Evolutionary conservation across 768 basidiomycete species (phyloP).

Genomic region (Tephrocybe sp.): DNA sequence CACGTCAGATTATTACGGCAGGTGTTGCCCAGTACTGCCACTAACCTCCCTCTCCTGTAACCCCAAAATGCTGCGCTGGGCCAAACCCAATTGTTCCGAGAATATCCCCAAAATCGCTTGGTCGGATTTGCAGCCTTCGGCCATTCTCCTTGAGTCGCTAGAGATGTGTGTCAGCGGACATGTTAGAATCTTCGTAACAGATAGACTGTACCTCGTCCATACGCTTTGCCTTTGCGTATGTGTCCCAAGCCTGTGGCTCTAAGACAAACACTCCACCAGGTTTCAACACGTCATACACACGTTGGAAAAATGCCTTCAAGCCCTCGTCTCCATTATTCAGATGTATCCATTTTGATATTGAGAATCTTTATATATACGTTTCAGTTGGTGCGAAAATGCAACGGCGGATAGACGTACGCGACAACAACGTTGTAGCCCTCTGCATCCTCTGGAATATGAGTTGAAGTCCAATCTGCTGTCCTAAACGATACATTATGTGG

Average conservation of each 20-base stretch:
- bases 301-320: conserved; percentile 62
- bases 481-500: conserved; percentile 80
- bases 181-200: background rate
- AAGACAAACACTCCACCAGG: conserved; percentile 69
- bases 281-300: conserved; percentile 54
- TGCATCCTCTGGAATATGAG: conserved; percentile 51
- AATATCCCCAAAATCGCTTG: conserved; percentile 56
- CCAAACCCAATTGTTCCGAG: conserved; percentile 64
- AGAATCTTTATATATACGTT: conserved; percentile 51
- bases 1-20: conserved; percentile 1
- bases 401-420: conserved; percentile 49
- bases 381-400: background rate
- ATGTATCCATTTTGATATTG: conserved; percentile 92
- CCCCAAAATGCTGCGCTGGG: conserved; percentile 44
- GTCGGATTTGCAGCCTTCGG: conserved; percentile 53
- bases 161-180: background rate
- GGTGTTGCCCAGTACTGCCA: background rate
- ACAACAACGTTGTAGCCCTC: conserved; percentile 74
- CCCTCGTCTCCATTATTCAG: conserved; percentile 77
- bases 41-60: conserved; percentile 65
- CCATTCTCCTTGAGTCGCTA: conserved; percentile 61
- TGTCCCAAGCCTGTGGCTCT: conserved; percentile 85
- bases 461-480: conserved; percentile 69
- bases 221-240: conserved; percentile 74
- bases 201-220: conserved; percentile 48